Conservation (phyloP, 2,329 filamentous ascomycete genomes). For the Trematosphaeria pertusa region DNA sequence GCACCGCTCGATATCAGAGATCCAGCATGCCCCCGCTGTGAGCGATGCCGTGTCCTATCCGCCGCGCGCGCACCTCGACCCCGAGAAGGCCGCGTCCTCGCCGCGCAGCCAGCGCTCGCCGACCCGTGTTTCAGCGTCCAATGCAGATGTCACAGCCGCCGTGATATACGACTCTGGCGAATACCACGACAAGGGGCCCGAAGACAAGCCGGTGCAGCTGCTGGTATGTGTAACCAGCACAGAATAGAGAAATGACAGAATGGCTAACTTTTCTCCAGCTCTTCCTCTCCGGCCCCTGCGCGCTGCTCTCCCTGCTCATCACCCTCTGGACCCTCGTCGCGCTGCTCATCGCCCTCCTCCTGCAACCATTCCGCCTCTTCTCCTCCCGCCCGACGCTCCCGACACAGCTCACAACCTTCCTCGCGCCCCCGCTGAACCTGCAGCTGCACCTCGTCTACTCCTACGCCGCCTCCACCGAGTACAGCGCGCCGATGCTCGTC, state of each 20-base stretch:
- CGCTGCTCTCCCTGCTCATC: slow-evolving; percentile 61
- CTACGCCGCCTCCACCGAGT: slow-evolving; percentile 45
- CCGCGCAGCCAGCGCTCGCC: slow-evolving; percentile 25
- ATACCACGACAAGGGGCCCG: slow-evolving; percentile 47
- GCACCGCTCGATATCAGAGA: slow-evolving; percentile 24
- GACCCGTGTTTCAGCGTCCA: slow-evolving; percentile 27
- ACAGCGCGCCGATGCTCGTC: slow-evolving; percentile 54
- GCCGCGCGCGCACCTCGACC: slow-evolving; percentile 39
- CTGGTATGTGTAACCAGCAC: slow-evolving; percentile 39
- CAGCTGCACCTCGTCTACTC: slow-evolving; percentile 59
- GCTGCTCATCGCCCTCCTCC: slow-evolving; percentile 55
- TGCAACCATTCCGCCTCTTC: slow-evolving; percentile 63
- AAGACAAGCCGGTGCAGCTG: slow-evolving; percentile 54
- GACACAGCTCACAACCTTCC: slow-evolving; percentile 59
- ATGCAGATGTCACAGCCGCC: slow-evolving; percentile 25
- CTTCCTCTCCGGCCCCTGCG: slow-evolving; percentile 61
- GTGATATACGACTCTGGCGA: slow-evolving; percentile 45
- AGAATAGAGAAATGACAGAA: background rate
- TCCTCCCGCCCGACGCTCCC: slow-evolving; percentile 56
- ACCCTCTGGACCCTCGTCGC: slow-evolving; percentile 60
- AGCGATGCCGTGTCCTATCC: slow-evolving; percentile 26
- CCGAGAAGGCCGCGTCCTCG: slow-evolving; percentile 39
- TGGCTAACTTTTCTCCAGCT: slow-evolving; percentile 48
- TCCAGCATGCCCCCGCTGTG: slow-evolving; percentile 17
- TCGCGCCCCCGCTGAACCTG: slow-evolving; percentile 61